Base-by-base conservation (phyloP, 495 filamentous ascomycete genomes). In the Cercophora scortea region DNA sequence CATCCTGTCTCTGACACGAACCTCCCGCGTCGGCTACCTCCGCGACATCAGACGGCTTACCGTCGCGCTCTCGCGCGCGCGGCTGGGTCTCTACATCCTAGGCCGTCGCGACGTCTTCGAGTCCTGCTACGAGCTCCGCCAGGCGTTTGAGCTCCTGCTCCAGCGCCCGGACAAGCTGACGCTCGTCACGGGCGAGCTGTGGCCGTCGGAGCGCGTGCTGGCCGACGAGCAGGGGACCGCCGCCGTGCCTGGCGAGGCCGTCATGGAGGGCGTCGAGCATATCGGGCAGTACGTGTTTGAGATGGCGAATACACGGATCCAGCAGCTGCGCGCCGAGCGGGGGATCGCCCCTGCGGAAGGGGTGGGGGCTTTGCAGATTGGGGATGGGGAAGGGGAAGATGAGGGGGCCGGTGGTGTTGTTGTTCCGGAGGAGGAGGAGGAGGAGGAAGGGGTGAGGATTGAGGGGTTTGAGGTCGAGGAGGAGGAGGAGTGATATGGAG, bases 281-380 rank as follows among this genome's bases (percentile, higher is more conserved):
- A 70, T 98, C 36, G 94, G 93, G 6, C 88, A 96, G 71, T 97
- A 96, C 71, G 93, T 98, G 18, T 95, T 83, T 70, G 89, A 98
- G 71, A 97, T 98, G 89, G 92, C 91, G 11, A 77, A 85, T 59
- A 88, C 90, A 17, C 93, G 87, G 66, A 70, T 96, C 7, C 65
- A 73, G 62, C 71, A 78, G 61, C 49, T 79, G 45, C 63, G 69
- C 39, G 71, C 62, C 34, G 71, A 76, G 54, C 60, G 70, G 43
- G 69, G 69, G 9, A 52, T 75, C 39, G 51, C 56, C 0, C 47
- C 61, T 4, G 51, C 49, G 12, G 57, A 57, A 4, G 62, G 42
- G 32, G 54, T 54, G n/a, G 78, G 78, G 60, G 74, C 57, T 60
- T 65, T 63, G 15, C 67, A 62, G 12, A 74, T 61, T 35, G 77